Evolutionary conservation across 192 early-diverging fungal genomes (phyloP).

Genomic region (Helicostylum pulchrum): DNA sequence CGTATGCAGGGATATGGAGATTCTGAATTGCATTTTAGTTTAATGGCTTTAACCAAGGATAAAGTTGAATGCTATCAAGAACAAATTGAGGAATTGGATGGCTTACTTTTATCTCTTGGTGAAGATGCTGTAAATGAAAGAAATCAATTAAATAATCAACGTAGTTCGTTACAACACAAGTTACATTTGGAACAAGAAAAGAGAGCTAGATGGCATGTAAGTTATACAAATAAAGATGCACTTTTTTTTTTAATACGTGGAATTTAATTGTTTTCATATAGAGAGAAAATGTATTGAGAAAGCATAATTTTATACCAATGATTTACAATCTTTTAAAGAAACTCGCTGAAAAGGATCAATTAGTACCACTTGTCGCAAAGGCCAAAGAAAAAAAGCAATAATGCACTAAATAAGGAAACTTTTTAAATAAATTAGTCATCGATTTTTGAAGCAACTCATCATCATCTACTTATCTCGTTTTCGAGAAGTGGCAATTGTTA

Average conservation of each 20-base stretch:
- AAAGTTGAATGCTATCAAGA: constrained; percentile 54
- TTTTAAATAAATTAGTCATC: no score
- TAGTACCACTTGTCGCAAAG: constrained; percentile 47
- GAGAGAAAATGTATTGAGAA: constrained; percentile 66
- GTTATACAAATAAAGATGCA: neutral
- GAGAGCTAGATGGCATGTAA: constrained; percentile 50
- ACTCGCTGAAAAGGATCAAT: constrained; percentile 53
- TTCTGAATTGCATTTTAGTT: constrained; percentile 73
- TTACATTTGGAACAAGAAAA: constrained; percentile 62
- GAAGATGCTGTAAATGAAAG: constrained; percentile 39
- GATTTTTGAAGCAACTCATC: no score
- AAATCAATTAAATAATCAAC: constrained; percentile 49
- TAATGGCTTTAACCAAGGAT: constrained; percentile 75
- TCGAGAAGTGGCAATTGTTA: no score
- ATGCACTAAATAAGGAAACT: neutral
- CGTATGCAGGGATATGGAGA: constrained; percentile 61
- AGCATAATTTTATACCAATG: constrained; percentile 77
- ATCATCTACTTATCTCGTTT: no score
- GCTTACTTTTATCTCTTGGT: constrained; percentile 30
- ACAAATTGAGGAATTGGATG: constrained; percentile 47
- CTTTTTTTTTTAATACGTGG: neutral
- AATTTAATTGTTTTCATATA: constrained; percentile 20
- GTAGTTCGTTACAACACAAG: constrained; percentile 46
- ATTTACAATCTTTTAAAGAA: constrained; percentile 62
- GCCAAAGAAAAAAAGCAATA: constrained; percentile 34